Conservation (phyloP, 163 green algal species). For the Volvox carteri region DNA sequence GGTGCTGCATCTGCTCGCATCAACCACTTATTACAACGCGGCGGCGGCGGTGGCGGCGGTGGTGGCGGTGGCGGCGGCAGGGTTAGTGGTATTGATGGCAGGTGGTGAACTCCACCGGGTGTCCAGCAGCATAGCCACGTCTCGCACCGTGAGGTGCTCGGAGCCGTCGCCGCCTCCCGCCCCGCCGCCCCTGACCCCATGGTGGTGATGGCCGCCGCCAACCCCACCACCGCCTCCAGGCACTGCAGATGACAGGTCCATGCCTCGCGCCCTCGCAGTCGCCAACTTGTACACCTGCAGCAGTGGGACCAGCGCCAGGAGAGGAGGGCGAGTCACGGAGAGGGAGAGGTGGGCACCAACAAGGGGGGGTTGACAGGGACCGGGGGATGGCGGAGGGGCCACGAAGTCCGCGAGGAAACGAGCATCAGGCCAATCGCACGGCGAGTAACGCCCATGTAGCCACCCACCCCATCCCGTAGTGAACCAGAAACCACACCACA, state of each 20-base stretch:
- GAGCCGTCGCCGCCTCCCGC: conserved; percentile 22
- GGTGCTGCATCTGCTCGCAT: too few relatives aligned
- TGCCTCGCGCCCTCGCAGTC: conserved; percentile 65
- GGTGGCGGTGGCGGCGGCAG: too few relatives aligned
- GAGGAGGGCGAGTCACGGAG: too few relatives aligned
- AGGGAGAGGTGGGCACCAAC: background rate
- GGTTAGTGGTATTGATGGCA: too few relatives aligned
- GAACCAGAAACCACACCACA: too few relatives aligned
- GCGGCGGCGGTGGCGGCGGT: too few relatives aligned
- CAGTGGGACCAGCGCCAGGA: too few relatives aligned
- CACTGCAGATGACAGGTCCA: conserved; percentile 70
- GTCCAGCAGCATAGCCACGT: conserved; percentile 22
- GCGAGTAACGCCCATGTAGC: too few relatives aligned
- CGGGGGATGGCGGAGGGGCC: background rate
- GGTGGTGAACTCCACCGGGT: conserved; percentile 26
- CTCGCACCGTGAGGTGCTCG: conserved; percentile 48
- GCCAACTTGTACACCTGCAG: conserved; percentile 68
- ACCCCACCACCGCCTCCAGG: background rate
- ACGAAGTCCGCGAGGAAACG: background rate
- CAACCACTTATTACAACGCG: too few relatives aligned
- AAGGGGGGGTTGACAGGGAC: background rate
- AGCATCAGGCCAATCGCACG: background rate
- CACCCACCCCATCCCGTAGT: too few relatives aligned
- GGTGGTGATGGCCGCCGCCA: background rate
- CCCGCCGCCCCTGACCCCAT: background rate